Base-by-base conservation (phyloP, 2,329 filamentous ascomycete genomes). In the Annulohypoxylon truncatum region DNA sequence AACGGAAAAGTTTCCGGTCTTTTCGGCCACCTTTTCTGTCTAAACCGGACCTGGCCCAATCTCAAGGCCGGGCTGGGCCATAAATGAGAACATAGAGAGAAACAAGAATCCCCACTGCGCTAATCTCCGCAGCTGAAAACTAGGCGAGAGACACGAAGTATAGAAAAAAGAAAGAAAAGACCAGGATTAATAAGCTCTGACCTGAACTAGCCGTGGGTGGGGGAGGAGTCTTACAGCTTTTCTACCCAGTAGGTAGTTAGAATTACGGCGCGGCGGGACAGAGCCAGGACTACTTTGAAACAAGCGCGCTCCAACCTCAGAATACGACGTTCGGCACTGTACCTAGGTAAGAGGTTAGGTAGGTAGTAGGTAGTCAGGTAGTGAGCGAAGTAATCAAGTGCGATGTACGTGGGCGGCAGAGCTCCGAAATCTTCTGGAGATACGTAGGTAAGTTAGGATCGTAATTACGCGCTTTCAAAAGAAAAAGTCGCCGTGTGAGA, bases 261-360 rank as follows among this genome's bases (percentile, higher is more conserved):
- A 9, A 35, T 2, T 12, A 18, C 29, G 28, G 50, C 33, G 24
- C 10, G 50, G 13, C n/a, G n/a, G 35, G 35, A 26, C 12, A 50
- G 20, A 7, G 20, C 29, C 4, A 22, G 33, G 22, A 40, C 38
- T 10, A n/a, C 24, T 29, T 54, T 44, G 35, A 54, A 54, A 44
- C 29, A 29, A 8, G 24, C n/a, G 15, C 24, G n/a, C 35, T 35
- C 50, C 33, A 54, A 58, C 33, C 58, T 35, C 38, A 15, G 15
- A 33, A 66, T 66, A 55, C 63, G 8, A 66, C 63, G 7, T 20
- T 9, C 13, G 13, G 40, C 18, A 10, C 24, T 46, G 35, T 61
- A 44, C 33, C 24, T 44, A 40, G n/a, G n/a, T 9, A 33, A 44
- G 44, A 46, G 50, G 24, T n/a, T 9, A 33, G 46, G 15, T 13